Conservation (phyloP, 495 filamentous ascomycete genomes). For the Opeltia flavorubescens region DNA sequence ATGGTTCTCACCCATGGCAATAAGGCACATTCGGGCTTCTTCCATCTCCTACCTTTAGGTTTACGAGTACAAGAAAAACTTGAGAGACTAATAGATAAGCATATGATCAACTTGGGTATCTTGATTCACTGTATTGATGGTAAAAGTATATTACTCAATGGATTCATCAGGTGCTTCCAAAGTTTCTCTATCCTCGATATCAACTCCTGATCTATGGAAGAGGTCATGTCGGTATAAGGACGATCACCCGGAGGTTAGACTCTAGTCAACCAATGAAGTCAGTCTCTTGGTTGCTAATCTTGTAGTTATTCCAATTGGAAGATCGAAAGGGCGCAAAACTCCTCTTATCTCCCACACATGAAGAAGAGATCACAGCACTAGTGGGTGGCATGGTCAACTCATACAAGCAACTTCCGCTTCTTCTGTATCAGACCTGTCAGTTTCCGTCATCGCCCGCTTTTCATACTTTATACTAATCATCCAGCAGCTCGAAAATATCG, state of each 20-base stretch:
- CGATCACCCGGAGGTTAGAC: slow-evolving; percentile 44
- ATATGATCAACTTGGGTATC: slow-evolving; percentile 68
- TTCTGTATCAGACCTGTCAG: slow-evolving; percentile 82
- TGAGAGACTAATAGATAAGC: slow-evolving; percentile 69
- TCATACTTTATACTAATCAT: slow-evolving; percentile 4
- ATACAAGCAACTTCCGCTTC: slow-evolving; percentile 73
- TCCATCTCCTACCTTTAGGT: slow-evolving; percentile 87
- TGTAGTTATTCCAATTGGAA: slow-evolving; percentile 61
- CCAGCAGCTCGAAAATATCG: slow-evolving; percentile 75
- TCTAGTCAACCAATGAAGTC: neutral
- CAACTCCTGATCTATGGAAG: slow-evolving; percentile 72
- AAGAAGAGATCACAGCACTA: slow-evolving; percentile 85
- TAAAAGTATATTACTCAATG: slow-evolving; percentile 10
- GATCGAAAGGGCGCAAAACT: slow-evolving; percentile 66
- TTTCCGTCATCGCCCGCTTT: neutral
- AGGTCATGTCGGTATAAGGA: slow-evolving; percentile 45
- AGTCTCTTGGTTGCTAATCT: neutral
- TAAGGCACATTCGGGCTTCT: slow-evolving; percentile 75
- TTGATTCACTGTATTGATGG: neutral
- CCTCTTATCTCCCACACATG: slow-evolving; percentile 83
- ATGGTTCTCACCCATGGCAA: slow-evolving; percentile 1
- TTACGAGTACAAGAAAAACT: slow-evolving; percentile 80
- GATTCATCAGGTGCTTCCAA: slow-evolving; percentile 58
- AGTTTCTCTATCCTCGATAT: slow-evolving; percentile 75
- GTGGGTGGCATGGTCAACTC: slow-evolving; percentile 62